These are phyloP conservation scores for Amesomyces nigricolor DNA, from an alignment of 2,329 filamentous ascomycete species.

Conservation along the genomic window DNA sequence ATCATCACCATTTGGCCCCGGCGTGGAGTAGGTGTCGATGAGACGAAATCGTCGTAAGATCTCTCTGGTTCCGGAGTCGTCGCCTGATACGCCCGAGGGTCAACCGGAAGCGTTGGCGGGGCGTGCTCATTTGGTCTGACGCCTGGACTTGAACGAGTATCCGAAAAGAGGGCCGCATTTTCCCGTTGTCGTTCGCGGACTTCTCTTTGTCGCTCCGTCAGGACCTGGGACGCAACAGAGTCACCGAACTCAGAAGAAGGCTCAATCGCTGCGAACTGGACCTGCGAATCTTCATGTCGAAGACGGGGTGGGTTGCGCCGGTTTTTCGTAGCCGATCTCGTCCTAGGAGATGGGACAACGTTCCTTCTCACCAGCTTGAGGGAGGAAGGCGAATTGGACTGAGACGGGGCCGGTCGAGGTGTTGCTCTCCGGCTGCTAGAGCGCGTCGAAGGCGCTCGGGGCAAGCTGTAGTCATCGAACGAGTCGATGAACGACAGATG, in stretches of 20 bases:
- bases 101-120: constrained; percentile 6
- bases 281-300: constrained; percentile 76
- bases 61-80: constrained; percentile 43
- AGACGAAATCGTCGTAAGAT: constrained; percentile 48
- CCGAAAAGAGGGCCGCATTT: constrained; percentile 60
- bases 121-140: constrained; percentile 14
- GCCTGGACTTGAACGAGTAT: constrained; percentile 53
- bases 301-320: constrained; percentile 38
- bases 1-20: constrained; percentile 48
- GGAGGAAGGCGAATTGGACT: constrained; percentile 32
- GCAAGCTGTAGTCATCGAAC: constrained; percentile 40
- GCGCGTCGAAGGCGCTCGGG: constrained; percentile 27
- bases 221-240: constrained; percentile 59
- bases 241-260: constrained; percentile 48
- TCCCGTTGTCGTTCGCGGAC: constrained; percentile 67
- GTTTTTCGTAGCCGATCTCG: constrained; percentile 27
- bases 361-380: constrained; percentile 31
- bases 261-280: constrained; percentile 67
- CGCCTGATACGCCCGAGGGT: constrained; percentile 26
- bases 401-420: constrained; percentile 24
- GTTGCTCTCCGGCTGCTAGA: constrained; percentile 24
- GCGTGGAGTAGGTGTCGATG: constrained; percentile 56
- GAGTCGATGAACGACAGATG: constrained; percentile 43
- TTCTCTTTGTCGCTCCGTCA: constrained; percentile 77
- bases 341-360: constrained; percentile 25